Evolutionary conservation across 306 rosid species (phyloP), one percentile per base, ranked within the genome.

Genomic region (Oxytropis ochrocephala): DNA sequence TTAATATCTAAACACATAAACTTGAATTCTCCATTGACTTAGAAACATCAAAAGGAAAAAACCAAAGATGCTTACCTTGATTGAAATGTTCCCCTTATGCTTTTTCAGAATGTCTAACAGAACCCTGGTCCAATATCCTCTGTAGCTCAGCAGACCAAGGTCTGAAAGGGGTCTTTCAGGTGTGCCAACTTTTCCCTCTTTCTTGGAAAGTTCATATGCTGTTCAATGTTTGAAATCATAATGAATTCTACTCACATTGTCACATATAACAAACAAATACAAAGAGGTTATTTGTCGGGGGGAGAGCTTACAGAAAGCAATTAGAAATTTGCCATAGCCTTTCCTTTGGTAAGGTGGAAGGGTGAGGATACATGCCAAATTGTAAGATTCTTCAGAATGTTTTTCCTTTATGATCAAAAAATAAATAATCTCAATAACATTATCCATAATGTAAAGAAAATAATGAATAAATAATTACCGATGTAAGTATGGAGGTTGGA

Each of bases 121-220:
- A 76, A 91, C 97, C 77, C 97, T 83, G 14, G 99, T 95, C 99
- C 99, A 95, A 81, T 95, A 95, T 80, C 99, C 99, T 89, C 96
- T 76, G 87, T 95, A 95, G 84, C 99, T 91, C 75, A 95, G 79
- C 70, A 91, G 72, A 58, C 99, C 99, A 73, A 95, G 90, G 74
- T 95, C 99, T 67, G 99, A 95, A 67, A 95, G 99, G 58, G 99
- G 99, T 74, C 97, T 85, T 79, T 95, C 99, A 7, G 99, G 99
- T 9, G 99, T 95, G 57, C 99, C 99, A 42, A 95, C 97, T 77
- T 95, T 91, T 7, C 96, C 89, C 87, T 95, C 99, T 75, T 95
- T 95, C 86, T 95, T 91, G 17, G 99, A 95, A 52, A 95, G 97
- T 71, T 91, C 99, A 83, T 95, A 91, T 24, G 99, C 99, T 95